These are phyloP conservation scores for Pugionium dolabratum DNA, from an alignment of 345 rosid species.

Conservation along the genomic window DNA sequence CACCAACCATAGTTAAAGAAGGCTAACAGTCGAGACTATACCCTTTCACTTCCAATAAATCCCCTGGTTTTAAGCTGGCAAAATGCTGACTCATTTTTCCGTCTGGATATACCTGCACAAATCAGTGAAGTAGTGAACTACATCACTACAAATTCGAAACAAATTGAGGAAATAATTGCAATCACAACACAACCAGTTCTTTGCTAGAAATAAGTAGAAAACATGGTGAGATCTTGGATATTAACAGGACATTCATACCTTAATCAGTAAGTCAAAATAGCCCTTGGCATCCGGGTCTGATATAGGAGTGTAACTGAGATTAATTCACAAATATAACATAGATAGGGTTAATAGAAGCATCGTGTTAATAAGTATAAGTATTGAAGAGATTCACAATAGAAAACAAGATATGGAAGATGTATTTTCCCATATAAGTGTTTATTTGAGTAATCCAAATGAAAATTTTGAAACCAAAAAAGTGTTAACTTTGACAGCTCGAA, in stretches of 20 bases:
- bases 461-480: conserved; percentile 6
- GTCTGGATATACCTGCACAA: conserved; percentile 82
- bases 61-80: conserved; percentile 90
- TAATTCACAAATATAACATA: conserved; percentile 12
- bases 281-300: conserved; percentile 92
- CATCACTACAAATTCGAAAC: conserved; percentile 9
- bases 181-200: conserved; percentile 12
- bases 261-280: conserved; percentile 80
- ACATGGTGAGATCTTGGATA: not conserved
- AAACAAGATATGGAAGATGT: not conserved
- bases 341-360: conserved; percentile 9
- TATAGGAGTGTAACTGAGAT: conserved; percentile 85
- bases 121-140: conserved; percentile 24
- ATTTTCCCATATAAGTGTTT: not conserved
- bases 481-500: conserved; percentile 1
- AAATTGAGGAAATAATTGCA: conserved; percentile 6
- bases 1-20: conserved; percentile 11
- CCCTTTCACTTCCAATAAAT: conserved; percentile 93
- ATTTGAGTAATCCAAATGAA: conserved; percentile 1
- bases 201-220: conserved; percentile 1
- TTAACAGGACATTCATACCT: conserved; percentile 51
- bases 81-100: conserved; percentile 99
- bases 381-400: not conserved
- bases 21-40: conserved; percentile 31
- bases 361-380: not conserved